A percentile compares a stretch with the other conserved stretches of the same genome.
Conservation (phyloP, 495 filamentous ascomycete genomes). For the Neurospora intermedia region DNA sequence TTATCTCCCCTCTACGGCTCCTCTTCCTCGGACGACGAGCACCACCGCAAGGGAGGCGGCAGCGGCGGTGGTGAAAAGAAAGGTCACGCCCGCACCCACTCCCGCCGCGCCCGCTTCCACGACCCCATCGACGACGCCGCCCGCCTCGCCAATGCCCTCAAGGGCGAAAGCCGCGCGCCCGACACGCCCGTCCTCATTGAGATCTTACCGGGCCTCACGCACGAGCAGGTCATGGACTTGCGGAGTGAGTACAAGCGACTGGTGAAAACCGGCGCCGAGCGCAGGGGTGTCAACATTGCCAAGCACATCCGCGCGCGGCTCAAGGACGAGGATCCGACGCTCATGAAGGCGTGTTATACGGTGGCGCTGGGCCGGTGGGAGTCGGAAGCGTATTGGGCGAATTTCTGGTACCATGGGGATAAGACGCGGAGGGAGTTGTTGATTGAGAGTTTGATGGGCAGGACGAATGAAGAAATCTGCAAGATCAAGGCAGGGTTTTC, state of each 20-base stretch:
- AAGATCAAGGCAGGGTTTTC: conserved; percentile 86
- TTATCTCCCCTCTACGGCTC: conserved; percentile 26
- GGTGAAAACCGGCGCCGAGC: conserved; percentile 57
- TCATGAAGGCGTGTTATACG: conserved; percentile 85
- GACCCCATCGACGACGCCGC: conserved; percentile 70
- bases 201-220: conserved; percentile 71
- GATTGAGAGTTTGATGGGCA: conserved; percentile 86
- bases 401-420: conserved; percentile 93
- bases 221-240: conserved; percentile 76
- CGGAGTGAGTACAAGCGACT: conserved; percentile 82
- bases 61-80: conserved; percentile 25
- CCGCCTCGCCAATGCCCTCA: conserved; percentile 64
- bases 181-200: conserved; percentile 65
- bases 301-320: conserved; percentile 85
- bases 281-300: conserved; percentile 83
- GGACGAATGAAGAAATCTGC: conserved; percentile 75
- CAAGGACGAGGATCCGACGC: conserved; percentile 49
- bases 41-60: not conserved
- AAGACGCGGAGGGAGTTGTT: conserved; percentile 75
- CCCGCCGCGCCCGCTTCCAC: conserved; percentile 56
- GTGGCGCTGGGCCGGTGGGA: conserved; percentile 89
- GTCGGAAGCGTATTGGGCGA: conserved; percentile 94
- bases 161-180: conserved; percentile 49
- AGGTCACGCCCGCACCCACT: conserved; percentile 9
- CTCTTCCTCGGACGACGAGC: conserved; percentile 29